A percentile compares a stretch with the other conserved stretches of the same genome.
Evolutionary conservation across 2,329 filamentous ascomycete genomes (phyloP).

Genomic region (Xylariales sp.): DNA sequence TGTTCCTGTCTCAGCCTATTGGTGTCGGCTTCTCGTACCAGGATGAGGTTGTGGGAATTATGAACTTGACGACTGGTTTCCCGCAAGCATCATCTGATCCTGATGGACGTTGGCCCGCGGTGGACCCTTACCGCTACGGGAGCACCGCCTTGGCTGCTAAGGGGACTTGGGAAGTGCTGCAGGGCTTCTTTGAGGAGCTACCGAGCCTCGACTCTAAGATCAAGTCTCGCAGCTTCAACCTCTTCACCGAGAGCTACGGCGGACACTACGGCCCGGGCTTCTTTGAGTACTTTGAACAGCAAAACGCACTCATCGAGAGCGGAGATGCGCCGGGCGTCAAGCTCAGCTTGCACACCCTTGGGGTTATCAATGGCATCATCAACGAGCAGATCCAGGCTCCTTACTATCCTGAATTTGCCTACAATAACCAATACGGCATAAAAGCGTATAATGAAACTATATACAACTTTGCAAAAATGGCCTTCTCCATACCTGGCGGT

Average conservation of each 20-base stretch:
- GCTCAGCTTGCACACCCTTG: conserved; percentile 49
- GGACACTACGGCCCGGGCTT: conserved; percentile 38
- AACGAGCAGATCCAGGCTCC: conserved; percentile 43
- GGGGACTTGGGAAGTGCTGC: conserved; percentile 24
- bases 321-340: conserved; percentile 41
- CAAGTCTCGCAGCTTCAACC: conserved; percentile 48
- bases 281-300: conserved; percentile 52
- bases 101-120: conserved; percentile 22
- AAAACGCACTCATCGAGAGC: conserved; percentile 50
- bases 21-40: conserved; percentile 24
- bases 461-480: conserved; percentile 53
- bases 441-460: conserved; percentile 51
- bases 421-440: conserved; percentile 39
- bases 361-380: conserved; percentile 54
- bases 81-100: conserved; percentile 19
- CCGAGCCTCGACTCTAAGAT: conserved; percentile 38
- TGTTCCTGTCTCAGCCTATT: conserved; percentile 24
- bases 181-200: conserved; percentile 20
- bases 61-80: conserved; percentile 19
- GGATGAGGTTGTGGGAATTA: conserved; percentile 18
- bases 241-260: conserved; percentile 53
- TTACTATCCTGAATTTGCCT: conserved; percentile 33
- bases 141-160: conserved; percentile 22
- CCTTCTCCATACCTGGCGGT: conserved; percentile 24
- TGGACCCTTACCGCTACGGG: conserved; percentile 19